A percentile compares a stretch with the other conserved stretches of the same genome.
phyloP scores from a whole-genome alignment of 371 early-diverging fungal species.

The Syncephalastrum contaminatum region DNA sequence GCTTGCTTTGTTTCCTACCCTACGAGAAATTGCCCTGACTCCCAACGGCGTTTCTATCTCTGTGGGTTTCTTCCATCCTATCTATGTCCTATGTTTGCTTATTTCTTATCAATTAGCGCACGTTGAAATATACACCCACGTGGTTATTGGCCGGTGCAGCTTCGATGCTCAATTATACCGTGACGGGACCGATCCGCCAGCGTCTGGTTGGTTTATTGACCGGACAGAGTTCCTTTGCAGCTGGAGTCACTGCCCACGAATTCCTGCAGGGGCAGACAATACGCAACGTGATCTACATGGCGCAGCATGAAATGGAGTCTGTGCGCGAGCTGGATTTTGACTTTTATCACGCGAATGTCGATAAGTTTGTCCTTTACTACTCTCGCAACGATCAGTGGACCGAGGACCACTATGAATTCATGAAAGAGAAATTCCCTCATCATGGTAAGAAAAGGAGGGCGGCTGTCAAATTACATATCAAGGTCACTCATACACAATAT shows the following conservation, averaged over 20 bases:
- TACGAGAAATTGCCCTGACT: constrained; percentile 72
- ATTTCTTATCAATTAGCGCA: constrained; percentile 19
- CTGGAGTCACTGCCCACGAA: constrained; percentile 61
- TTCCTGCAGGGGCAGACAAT: constrained; percentile 60
- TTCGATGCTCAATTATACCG: constrained; percentile 25
- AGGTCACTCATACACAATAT: background rate
- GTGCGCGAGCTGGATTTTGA: constrained; percentile 67
- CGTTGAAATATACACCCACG: constrained; percentile 40
- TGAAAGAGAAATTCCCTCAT: constrained; percentile 63
- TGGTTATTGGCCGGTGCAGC: constrained; percentile 35
- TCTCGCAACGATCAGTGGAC: constrained; percentile 79
- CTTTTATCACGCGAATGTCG: constrained; percentile 53
- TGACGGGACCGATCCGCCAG: constrained; percentile 37
- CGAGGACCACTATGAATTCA: constrained; percentile 71
- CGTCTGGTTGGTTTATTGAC: constrained; percentile 34
- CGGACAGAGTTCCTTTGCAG: constrained; percentile 40
- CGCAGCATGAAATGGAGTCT: constrained; percentile 69
- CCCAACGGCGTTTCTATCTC: constrained; percentile 70
- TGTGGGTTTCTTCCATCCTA: constrained; percentile 25
- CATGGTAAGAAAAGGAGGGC: constrained; percentile 28
- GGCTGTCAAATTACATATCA: background rate
- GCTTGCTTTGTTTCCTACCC: constrained; percentile 76
- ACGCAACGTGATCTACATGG: constrained; percentile 68
- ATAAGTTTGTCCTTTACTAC: constrained; percentile 80
- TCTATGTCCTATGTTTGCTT: background rate